Evolutionary conservation across 495 filamentous ascomycete species (phyloP).

Genomic region (Penicillium silybi): DNA sequence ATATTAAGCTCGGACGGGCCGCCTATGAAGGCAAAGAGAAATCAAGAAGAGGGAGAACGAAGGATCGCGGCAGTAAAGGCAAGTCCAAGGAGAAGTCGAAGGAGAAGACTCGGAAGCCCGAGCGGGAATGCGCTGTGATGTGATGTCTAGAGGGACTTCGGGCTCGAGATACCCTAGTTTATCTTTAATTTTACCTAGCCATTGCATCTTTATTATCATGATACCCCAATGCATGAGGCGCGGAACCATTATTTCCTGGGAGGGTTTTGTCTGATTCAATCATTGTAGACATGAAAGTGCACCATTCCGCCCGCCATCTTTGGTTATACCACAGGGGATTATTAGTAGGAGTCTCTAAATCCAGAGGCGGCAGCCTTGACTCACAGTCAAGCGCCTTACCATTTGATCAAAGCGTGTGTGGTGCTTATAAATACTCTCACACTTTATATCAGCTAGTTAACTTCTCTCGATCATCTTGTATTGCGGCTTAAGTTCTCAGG

Average conservation of each 20-base stretch:
- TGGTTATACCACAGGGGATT: no score
- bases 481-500: slow-evolving; percentile 5
- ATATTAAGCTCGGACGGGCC: slow-evolving; percentile 23
- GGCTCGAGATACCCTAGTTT: slow-evolving; percentile 15
- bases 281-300: not conserved
- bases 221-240: slow-evolving; percentile 23
- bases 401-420: no score
- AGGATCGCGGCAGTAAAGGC: slow-evolving; percentile 20
- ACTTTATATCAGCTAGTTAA: no score
- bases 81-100: slow-evolving; percentile 41
- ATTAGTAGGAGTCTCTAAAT: no score
- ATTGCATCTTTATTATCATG: slow-evolving; percentile 16
- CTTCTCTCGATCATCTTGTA: no score
- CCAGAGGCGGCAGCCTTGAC: no score
- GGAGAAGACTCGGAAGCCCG: slow-evolving; percentile 50
- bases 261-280: not conserved
- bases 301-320: no score
- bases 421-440: no score
- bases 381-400: no score
- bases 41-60: slow-evolving; percentile 26
- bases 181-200: slow-evolving; percentile 37
- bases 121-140: slow-evolving; percentile 69
- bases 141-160: slow-evolving; percentile 21
- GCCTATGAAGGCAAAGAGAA: slow-evolving; percentile 29
- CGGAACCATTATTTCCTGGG: not conserved